These are phyloP conservation scores for Lasiosphaeriaceae sp. DNA, from an alignment of 495 filamentous ascomycete genomes.

Conservation along the genomic window DNA sequence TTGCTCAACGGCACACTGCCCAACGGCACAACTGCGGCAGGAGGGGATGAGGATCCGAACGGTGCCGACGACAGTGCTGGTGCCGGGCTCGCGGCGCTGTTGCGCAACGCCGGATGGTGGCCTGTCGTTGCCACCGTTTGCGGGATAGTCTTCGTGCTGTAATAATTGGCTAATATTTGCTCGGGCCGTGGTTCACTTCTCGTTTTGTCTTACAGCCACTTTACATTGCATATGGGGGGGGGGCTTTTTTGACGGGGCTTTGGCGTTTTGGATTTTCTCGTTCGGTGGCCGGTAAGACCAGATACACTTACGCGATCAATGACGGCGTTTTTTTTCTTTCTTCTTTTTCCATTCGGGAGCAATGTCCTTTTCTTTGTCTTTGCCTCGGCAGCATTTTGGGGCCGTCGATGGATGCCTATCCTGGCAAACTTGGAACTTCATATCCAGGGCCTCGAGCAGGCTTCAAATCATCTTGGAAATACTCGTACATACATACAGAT, in stretches of 20 bases:
- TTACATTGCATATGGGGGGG: not conserved
- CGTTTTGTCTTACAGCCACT: not conserved
- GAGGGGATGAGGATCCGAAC: constrained; percentile 46
- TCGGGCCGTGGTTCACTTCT: not conserved
- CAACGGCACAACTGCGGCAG: constrained; percentile 72
- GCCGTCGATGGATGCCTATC: too few relatives aligned
- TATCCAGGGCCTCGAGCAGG: too few relatives aligned
- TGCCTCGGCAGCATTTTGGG: too few relatives aligned
- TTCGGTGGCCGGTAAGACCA: not conserved
- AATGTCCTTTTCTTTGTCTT: too few relatives aligned
- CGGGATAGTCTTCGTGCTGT: constrained; percentile 46
- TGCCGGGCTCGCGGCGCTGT: constrained; percentile 32
- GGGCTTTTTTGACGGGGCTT: not conserved
- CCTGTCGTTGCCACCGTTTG: constrained; percentile 50
- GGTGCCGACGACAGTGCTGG: constrained; percentile 30
- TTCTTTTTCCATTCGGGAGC: too few relatives aligned
- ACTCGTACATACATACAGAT: too few relatives aligned
- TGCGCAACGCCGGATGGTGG: constrained; percentile 58
- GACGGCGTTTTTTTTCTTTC: too few relatives aligned
- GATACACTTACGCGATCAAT: too few relatives aligned
- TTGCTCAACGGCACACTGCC: constrained; percentile 82
- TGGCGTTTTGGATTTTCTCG: not conserved
- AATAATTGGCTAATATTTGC: constrained; percentile 6
- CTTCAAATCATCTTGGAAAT: too few relatives aligned
- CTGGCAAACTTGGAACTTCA: too few relatives aligned